These are phyloP conservation scores for Anthostomella pinea DNA, from an alignment of 2,329 filamentous ascomycete species.

Conservation along the genomic window DNA sequence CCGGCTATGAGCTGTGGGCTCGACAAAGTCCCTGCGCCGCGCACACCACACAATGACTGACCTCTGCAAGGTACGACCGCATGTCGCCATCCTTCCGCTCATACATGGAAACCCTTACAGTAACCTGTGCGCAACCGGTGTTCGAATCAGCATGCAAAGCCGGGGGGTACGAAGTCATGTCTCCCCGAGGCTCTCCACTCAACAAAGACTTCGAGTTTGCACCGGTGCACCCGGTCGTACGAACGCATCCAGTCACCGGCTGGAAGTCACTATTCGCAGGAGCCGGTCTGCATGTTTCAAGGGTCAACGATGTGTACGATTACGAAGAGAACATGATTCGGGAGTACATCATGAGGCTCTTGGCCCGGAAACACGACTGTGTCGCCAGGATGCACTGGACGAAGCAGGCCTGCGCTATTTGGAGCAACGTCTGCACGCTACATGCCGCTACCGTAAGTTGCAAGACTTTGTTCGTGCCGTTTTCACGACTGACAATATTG, in stretches of 20 bases:
- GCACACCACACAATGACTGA: neutral
- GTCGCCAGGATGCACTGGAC: constrained; percentile 40
- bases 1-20: constrained; percentile 40
- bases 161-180: constrained; percentile 39
- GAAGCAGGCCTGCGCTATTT: constrained; percentile 37
- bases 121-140: constrained; percentile 39
- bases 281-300: constrained; percentile 32
- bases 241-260: constrained; percentile 61
- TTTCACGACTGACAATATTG: constrained; percentile 1
- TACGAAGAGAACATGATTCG: constrained; percentile 36
- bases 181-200: constrained; percentile 45
- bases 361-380: constrained; percentile 39
- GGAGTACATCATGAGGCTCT: constrained; percentile 35
- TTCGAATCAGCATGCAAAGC: constrained; percentile 35
- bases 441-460: constrained; percentile 32
- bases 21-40: too few relatives aligned
- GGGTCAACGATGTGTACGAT: constrained; percentile 35
- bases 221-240: constrained; percentile 53
- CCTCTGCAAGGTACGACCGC: constrained; percentile 41
- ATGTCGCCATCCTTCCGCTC: constrained; percentile 44
- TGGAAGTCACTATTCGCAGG: constrained; percentile 47
- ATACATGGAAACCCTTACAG: constrained; percentile 47
- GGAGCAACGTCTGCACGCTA: constrained; percentile 35
- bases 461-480: too few relatives aligned
- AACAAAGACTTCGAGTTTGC: constrained; percentile 49